phyloP scores from a whole-genome alignment of 805 yeast genomes.

The Myxozyma geophila region DNA sequence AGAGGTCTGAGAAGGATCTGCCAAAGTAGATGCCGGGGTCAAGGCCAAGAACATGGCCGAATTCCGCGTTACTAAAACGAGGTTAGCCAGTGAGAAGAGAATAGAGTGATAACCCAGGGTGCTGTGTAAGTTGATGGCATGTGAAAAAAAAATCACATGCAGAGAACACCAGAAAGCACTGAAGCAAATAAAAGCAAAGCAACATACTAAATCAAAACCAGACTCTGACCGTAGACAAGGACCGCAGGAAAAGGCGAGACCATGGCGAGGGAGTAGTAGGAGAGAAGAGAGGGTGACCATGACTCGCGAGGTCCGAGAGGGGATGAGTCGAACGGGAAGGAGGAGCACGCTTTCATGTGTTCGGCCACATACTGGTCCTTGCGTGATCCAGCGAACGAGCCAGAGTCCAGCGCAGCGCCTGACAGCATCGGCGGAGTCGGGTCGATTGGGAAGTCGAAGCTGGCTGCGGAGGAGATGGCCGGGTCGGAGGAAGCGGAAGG shows the following conservation, averaged over 20 bases:
- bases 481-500: background rate
- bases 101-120: background rate
- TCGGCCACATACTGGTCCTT: background rate
- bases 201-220: constrained; percentile 26
- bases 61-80: constrained; percentile 26
- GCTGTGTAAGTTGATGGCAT: background rate
- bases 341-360: constrained; percentile 10
- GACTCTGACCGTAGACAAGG: constrained; percentile 29
- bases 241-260: constrained; percentile 28
- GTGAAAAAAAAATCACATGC: background rate
- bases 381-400: too few species aligned
- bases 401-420: too few species aligned
- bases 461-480: background rate
- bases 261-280: constrained; percentile 21
- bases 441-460: too few species aligned
- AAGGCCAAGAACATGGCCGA: constrained; percentile 22
- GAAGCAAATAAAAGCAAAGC: background rate
- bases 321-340: constrained; percentile 22
- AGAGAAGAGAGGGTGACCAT: constrained; percentile 19
- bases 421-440: too few species aligned
- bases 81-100: background rate
- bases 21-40: constrained; percentile 24
- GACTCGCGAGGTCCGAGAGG: constrained; percentile 23
- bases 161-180: background rate
- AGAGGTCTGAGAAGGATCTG: constrained; percentile 23